phyloP scores from a whole-genome alignment of 352 stramenopile genomes.

The Halophytophthora polymorphica region DNA sequence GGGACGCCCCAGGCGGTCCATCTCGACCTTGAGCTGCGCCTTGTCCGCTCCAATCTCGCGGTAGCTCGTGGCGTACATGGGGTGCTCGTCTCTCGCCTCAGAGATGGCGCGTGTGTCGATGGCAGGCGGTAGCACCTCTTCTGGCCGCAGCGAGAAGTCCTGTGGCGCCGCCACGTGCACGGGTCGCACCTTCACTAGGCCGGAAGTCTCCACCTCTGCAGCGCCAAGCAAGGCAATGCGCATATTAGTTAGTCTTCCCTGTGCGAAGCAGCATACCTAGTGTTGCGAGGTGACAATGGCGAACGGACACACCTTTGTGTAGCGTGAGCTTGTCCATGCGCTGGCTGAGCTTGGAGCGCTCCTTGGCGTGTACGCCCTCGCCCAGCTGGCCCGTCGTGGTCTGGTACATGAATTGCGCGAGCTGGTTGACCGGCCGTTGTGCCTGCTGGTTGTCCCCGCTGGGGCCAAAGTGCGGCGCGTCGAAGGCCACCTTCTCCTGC shows the following conservation, averaged over 20 bases:
- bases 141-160: constrained; percentile 44
- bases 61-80: constrained; percentile 72
- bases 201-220: constrained; percentile 56
- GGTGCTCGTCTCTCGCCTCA: constrained; percentile 52
- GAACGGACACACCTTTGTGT: constrained; percentile 42
- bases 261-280: neutral
- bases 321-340: constrained; percentile 74
- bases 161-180: constrained; percentile 56
- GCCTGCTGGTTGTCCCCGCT: constrained; percentile 34
- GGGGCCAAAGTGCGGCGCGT: constrained; percentile 42
- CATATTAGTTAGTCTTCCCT: constrained; percentile 7
- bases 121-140: constrained; percentile 46
- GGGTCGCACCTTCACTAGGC: constrained; percentile 44
- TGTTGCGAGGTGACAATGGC: neutral
- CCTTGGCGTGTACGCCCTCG: constrained; percentile 32
- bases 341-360: constrained; percentile 63
- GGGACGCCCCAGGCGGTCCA: constrained; percentile 55
- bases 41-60: constrained; percentile 77
- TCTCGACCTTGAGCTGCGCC: constrained; percentile 63
- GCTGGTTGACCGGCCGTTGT: constrained; percentile 14
- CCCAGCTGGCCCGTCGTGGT: constrained; percentile 58
- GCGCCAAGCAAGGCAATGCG: neutral
- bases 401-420: constrained; percentile 83
- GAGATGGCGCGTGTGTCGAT: constrained; percentile 67
- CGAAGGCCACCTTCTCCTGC: constrained; percentile 58